Conservation (phyloP, 106 monocot genomes). For the Agapanthus africanus region DNA sequence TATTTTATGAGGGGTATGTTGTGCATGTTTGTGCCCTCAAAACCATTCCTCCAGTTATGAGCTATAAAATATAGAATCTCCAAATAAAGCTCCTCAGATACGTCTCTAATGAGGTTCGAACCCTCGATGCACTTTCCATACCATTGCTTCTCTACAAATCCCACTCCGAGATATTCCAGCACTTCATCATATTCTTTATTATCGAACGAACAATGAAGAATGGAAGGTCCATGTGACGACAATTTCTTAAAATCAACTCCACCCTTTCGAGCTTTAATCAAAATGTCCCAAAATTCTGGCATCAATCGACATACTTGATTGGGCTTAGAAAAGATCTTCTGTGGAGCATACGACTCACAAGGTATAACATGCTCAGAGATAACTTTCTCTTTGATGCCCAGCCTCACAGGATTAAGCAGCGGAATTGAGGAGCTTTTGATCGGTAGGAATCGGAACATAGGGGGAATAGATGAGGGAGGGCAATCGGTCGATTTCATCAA, state of each 20-base stretch:
- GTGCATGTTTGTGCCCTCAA: slow-evolving; percentile 5
- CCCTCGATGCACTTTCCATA: slow-evolving; percentile 6
- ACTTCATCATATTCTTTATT: neutral
- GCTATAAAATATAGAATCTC: slow-evolving; percentile 1
- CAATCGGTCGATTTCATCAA: slow-evolving; percentile 18
- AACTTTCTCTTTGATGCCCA: neutral
- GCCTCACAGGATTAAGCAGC: slow-evolving; percentile 13
- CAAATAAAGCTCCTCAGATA: slow-evolving; percentile 1
- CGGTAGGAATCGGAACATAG: slow-evolving; percentile 33
- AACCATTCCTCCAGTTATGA: neutral
- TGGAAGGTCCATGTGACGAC: neutral
- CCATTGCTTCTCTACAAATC: neutral
- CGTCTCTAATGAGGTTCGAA: neutral
- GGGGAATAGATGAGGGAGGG: slow-evolving; percentile 20
- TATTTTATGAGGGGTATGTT: slow-evolving; percentile 25
- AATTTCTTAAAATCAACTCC: neutral
- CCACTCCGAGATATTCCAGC: neutral
- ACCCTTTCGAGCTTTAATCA: neutral
- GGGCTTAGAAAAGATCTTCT: slow-evolving; percentile 5
- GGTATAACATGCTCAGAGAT: neutral
- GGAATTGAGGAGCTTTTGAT: slow-evolving; percentile 16
- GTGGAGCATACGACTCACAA: too few relatives aligned
- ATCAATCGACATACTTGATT: neutral
- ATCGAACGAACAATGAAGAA: slow-evolving; percentile 3
- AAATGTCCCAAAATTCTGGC: neutral